Percentiles rank a stretch among this genome's conserved stretches.
Conservation (phyloP, 805 yeast species). For the Lipomyces lipofer region DNA sequence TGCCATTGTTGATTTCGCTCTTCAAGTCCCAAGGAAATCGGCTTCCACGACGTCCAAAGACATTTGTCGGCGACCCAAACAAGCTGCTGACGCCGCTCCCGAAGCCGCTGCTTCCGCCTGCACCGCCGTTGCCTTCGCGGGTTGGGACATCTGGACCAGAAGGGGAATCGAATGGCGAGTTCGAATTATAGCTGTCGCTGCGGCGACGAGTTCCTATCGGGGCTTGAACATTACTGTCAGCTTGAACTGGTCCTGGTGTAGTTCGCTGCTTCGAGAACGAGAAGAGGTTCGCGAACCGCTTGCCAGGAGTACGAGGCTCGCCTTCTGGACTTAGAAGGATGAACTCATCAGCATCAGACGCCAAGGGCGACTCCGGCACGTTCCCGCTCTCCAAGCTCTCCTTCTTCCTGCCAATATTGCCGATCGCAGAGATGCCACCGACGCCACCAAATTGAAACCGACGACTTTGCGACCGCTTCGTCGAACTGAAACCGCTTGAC, state of each 20-base stretch:
- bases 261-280: slow-evolving; percentile 19
- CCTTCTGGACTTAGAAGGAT: slow-evolving; percentile 5
- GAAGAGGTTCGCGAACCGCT: slow-evolving; percentile 20
- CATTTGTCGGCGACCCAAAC: slow-evolving; percentile 15
- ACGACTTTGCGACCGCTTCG: slow-evolving; percentile 18
- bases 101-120: neutral
- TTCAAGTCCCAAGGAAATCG: slow-evolving; percentile 23
- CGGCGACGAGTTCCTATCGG: slow-evolving; percentile 25
- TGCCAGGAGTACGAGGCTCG: slow-evolving; percentile 25
- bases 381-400: slow-evolving; percentile 15
- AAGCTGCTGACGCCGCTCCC: slow-evolving; percentile 20
- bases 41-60: slow-evolving; percentile 19
- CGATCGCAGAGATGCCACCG: slow-evolving; percentile 13
- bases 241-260: neutral
- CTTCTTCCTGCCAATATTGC: slow-evolving; percentile 22
- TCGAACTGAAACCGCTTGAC: slow-evolving; percentile 8
- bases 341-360: slow-evolving; percentile 21
- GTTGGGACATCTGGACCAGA: neutral
- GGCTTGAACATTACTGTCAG: slow-evolving; percentile 7
- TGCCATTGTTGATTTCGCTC: neutral
- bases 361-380: neutral
- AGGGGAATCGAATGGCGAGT: neutral
- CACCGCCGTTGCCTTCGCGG: neutral
- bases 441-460: slow-evolving; percentile 20
- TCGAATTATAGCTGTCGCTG: slow-evolving; percentile 12